Evolutionary conservation across 768 basidiomycete species (phyloP).

Genomic region (Sporobolomyces pararoseus): DNA sequence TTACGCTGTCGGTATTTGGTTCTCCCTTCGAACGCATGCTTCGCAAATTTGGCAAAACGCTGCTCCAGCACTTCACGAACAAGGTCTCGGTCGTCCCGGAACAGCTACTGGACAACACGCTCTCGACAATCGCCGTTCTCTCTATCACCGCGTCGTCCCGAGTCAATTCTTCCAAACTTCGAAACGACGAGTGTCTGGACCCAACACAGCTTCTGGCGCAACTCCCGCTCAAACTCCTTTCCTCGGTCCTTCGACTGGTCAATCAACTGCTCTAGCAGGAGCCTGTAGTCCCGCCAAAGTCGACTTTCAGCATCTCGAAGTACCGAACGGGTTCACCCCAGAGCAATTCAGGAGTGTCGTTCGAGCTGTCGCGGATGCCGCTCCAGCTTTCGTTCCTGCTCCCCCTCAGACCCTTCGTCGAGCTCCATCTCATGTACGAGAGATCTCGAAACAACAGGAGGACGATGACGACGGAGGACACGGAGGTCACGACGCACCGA

Average conservation of each 20-base stretch:
- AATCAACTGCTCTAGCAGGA: background rate
- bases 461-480: conserved; percentile 59
- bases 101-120: background rate
- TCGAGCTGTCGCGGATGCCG: conserved; percentile 30
- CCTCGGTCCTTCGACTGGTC: background rate
- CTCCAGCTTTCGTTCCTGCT: conserved; percentile 48
- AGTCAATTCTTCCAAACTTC: conserved; percentile 63
- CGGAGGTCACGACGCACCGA: conserved; percentile 88
- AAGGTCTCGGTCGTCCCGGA: conserved; percentile 21
- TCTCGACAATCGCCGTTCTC: conserved; percentile 18
- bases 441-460: conserved; percentile 51
- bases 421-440: conserved; percentile 54
- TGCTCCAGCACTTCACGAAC: conserved; percentile 27
- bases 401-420: conserved; percentile 58
- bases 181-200: background rate
- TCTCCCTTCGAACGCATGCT: conserved; percentile 95
- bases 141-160: conserved; percentile 38
- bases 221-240: conserved; percentile 17
- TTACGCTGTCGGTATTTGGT: conserved; percentile 95
- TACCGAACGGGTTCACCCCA: conserved; percentile 48
- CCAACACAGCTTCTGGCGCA: background rate
- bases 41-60: conserved; percentile 96
- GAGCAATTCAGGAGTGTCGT: conserved; percentile 46
- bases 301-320: conserved; percentile 12
- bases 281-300: background rate